Base-by-base conservation (phyloP, 192 early-diverging fungal species). In the Umbelopsis sp. region DNA sequence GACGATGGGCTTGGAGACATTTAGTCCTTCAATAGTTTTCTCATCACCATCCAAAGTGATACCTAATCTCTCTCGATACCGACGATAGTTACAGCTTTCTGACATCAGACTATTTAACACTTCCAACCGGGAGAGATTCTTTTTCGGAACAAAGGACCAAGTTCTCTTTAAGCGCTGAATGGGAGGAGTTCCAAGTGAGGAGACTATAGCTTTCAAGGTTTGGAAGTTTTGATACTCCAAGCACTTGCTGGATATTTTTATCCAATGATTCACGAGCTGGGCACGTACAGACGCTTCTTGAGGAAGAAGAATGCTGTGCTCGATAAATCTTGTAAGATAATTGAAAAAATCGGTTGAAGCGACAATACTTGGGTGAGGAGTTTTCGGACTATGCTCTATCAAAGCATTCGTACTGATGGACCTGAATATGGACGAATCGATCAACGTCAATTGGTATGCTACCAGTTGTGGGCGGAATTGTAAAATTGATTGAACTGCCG, bases 321-420 rank as follows among this genome's bases (percentile, higher is more conserved):
- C 91, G 20, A 92, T 82, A 46, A 89, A 67, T 12, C 91, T 79
- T 12, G 90, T 88, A 10, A 92, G 66, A 67, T 90, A 91, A 65
- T 92, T 92, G 80, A 92, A 92, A 71, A 89, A 89, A 50, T 91
- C 90, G 2, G 91, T 84, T 15, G 81, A 83, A 1, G 83, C 84
- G 23, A 84, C 85, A 21, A 92, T 82, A 13, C 79, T 78, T 9
- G 83, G 80, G 21, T 87, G 80, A 3, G 88, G 88, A 10, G 75
- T 73, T 16, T 88, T 84, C 0, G 90, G 83, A 3, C 86, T 85
- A 61, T 92, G 90, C 1, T 71, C 55, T 16, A 90, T 49, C 8
- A 92, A 71, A 22, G 89, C 84, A 2, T 67, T 35, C 1, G 87
- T 84, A 18, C 82, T 75, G 45, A 92, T 87, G 49, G 85, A 71